Evolutionary conservation across 2,329 filamentous ascomycete species (phyloP).

Genomic region (Aspergillus carbonarius): DNA sequence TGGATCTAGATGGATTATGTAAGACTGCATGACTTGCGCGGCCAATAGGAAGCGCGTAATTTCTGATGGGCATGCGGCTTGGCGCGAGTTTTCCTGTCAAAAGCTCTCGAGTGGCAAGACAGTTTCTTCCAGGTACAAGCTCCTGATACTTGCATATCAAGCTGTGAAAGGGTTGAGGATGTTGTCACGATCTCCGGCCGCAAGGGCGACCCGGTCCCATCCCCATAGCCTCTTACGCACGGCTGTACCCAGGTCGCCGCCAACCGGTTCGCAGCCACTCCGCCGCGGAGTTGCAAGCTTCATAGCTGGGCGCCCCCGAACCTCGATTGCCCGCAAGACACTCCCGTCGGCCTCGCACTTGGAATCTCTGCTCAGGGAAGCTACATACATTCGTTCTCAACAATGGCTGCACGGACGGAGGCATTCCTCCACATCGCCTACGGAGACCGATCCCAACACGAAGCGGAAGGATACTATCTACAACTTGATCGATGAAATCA

Average conservation of each 20-base stretch:
- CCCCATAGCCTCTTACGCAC: constrained; percentile 28
- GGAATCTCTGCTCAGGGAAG: neutral
- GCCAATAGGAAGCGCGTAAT: constrained; percentile 30
- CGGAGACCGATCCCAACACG: constrained; percentile 16
- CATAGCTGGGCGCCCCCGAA: constrained; percentile 19
- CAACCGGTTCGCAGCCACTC: constrained; percentile 24
- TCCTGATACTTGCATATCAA: constrained; percentile 9
- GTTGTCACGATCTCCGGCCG: constrained; percentile 35
- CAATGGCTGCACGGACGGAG: constrained; percentile 20
- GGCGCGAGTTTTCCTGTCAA: constrained; percentile 30
- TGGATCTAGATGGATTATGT: constrained; percentile 2
- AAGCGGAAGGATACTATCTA: constrained; percentile 34
- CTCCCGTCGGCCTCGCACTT: constrained; percentile 2
- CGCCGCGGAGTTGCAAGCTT: constrained; percentile 25
- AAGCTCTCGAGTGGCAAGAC: constrained; percentile 20
- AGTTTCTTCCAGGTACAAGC: constrained; percentile 11
- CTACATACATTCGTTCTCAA: neutral
- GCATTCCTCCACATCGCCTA: constrained; percentile 19
- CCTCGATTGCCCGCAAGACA: constrained; percentile 11
- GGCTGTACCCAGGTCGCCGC: constrained; percentile 20
- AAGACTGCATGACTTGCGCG: neutral
- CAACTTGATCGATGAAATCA: constrained; percentile 38
- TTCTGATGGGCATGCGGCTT: constrained; percentile 27
- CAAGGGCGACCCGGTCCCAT: constrained; percentile 28
- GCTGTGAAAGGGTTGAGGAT: constrained; percentile 28